Conservation (phyloP, 2,329 filamentous ascomycete species). For the Fusarium lyarnte region DNA sequence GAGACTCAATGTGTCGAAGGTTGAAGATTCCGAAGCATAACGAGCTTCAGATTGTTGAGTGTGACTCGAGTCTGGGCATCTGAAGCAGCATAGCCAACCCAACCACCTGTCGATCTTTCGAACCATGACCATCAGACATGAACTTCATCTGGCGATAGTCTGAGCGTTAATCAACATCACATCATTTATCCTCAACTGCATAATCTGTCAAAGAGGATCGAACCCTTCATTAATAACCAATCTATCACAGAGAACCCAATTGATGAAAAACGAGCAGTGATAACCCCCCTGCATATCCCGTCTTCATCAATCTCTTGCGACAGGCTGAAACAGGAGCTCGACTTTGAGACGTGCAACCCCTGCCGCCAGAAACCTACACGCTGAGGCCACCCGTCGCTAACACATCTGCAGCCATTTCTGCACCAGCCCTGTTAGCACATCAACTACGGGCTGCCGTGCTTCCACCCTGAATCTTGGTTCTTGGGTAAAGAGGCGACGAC, state of each 20-base stretch:
- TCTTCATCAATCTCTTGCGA: conserved; percentile 27
- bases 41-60: conserved; percentile 10
- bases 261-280: neutral
- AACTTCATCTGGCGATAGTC: neutral
- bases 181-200: conserved; percentile 1
- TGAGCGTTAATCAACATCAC: neutral
- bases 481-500: neutral
- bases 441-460: conserved; percentile 7
- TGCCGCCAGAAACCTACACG: conserved; percentile 2
- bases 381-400: conserved; percentile 14
- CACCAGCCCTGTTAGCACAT: conserved; percentile 17
- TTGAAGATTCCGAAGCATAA: conserved; percentile 10
- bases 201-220: conserved; percentile 3
- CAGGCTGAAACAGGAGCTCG: conserved; percentile 35
- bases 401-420: conserved; percentile 16
- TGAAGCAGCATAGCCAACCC: conserved; percentile 9
- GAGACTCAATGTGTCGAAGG: neutral
- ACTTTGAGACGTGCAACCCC: conserved; percentile 26
- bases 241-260: conserved; percentile 19
- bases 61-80: conserved; percentile 1
- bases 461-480: conserved; percentile 17
- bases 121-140: neutral
- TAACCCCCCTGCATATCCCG: conserved; percentile 28
- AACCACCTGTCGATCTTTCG: conserved; percentile 19
- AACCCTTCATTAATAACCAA: conserved; percentile 17